Base-by-base conservation (phyloP, 1,284 basidiomycete genomes). In the Exsudoporus floridanus region DNA sequence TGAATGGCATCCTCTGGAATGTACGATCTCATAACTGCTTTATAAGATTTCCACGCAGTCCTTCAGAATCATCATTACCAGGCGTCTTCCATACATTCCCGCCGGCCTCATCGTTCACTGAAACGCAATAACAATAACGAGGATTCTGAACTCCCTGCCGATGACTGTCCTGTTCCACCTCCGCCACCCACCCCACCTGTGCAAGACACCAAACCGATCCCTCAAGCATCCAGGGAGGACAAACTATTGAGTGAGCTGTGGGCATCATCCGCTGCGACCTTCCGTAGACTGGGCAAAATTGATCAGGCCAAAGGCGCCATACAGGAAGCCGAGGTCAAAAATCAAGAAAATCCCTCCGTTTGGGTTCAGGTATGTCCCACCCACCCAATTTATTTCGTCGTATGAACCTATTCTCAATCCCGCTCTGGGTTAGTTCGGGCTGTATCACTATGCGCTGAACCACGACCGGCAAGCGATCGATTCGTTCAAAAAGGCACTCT, bases 231-330 rank as follows among this genome's bases (percentile, higher is more conserved):
- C n/a, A 80, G 76, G 45, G 89, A 92, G 62, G 83, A 84, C 35
- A 76, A 85, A 30, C 71, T 95, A 33, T 74, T 98, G 51, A 91
- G 89, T 51, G 85, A 93, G 60, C 74, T 98, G 19, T 99, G 96
- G 96, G 74, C 98, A 7, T 90, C 93, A 80, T 90, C 87, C 3
- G 93, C 96, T 0, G 94, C 97, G 5, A 95, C 92, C 0, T 99
- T 98, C 76, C 80, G 97, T 31, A 77, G 96, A 52, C 77, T 89
- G 44, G 90, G 90, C 10, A 94, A 95, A 73, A 82, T 92, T 50
- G 92, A 95, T 54, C 92, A 98, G 65, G 86, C 91, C 3, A 84
- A 87, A 52, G 93, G 86, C 9, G 90, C 96, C 3, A 94, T 98
- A 45, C 92, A 95, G 66, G 96, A 99, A 72, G 97, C 96, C 0